Evolutionary conservation across 2,329 filamentous ascomycete species (phyloP).

Genomic region (Aspergillus luchuensis): DNA sequence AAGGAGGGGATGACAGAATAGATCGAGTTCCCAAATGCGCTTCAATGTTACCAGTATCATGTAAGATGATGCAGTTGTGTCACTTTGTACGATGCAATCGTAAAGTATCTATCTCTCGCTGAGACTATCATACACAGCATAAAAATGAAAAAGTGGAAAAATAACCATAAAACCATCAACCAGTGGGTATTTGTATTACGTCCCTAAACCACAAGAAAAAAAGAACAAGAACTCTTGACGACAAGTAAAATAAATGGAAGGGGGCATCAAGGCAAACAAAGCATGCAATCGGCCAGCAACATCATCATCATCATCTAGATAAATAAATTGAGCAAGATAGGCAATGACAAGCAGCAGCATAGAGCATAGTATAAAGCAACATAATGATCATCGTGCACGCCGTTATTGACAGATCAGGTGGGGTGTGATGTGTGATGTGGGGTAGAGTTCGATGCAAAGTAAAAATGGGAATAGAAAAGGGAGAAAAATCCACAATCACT

Average conservation of each 20-base stretch:
- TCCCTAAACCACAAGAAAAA: conserved; percentile 10
- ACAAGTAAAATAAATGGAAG: neutral
- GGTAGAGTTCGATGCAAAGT: conserved; percentile 21
- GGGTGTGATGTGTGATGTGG: conserved; percentile 2
- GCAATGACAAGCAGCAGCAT: conserved; percentile 9
- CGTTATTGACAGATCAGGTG: conserved; percentile 4
- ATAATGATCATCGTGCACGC: neutral
- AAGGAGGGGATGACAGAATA: too few species aligned
- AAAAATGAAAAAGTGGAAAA: neutral
- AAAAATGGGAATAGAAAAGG: conserved; percentile 14
- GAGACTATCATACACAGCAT: conserved; percentile 3
- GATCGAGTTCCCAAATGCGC: too few species aligned
- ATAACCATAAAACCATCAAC: conserved; percentile 1
- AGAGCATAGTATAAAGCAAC: conserved; percentile 7
- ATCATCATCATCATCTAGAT: neutral
- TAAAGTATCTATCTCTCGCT: conserved; percentile 2
- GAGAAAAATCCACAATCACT: conserved; percentile 19
- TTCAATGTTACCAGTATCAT: too few species aligned
- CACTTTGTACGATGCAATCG: neutral
- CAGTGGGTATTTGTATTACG: conserved; percentile 19
- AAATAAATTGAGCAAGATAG: neutral
- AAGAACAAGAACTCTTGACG: neutral
- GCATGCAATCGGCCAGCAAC: neutral
- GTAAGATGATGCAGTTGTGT: too few species aligned
- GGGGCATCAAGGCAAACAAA: neutral